Evolutionary conservation across 148 eudicot genomes (phyloP).

Genomic region (Agrostemma githago): DNA sequence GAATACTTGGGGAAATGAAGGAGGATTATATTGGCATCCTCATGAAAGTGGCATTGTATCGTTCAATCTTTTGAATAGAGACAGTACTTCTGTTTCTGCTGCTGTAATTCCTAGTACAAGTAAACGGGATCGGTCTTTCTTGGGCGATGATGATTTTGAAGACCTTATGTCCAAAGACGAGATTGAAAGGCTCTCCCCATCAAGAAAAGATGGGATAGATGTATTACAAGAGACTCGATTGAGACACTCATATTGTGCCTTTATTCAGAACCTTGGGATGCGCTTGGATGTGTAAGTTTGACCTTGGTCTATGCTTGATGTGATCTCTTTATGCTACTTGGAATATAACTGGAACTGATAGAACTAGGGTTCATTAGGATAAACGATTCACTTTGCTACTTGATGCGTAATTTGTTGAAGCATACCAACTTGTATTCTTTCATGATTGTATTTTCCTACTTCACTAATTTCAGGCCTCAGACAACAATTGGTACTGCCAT

Average conservation of each 20-base stretch:
- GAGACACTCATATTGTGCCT: slow-evolving; percentile 89
- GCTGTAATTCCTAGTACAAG: slow-evolving; percentile 39
- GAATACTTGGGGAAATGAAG: slow-evolving; percentile 41
- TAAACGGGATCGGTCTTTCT: slow-evolving; percentile 60
- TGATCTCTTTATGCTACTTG: not conserved
- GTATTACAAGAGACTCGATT: slow-evolving; percentile 58
- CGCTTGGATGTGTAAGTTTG: slow-evolving; percentile 73
- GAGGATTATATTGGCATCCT: slow-evolving; percentile 34
- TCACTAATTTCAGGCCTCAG: slow-evolving; percentile 71
- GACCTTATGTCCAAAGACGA: slow-evolving; percentile 78
- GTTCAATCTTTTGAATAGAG: slow-evolving; percentile 18
- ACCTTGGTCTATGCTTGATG: not conserved
- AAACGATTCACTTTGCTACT: not conserved
- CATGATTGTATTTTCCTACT: not conserved
- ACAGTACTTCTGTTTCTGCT: slow-evolving; percentile 27
- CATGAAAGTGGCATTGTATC: slow-evolving; percentile 19
- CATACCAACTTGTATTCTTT: too few species aligned
- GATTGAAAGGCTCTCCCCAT: slow-evolving; percentile 84
- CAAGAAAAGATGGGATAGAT: slow-evolving; percentile 98
- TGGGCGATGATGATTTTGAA: slow-evolving; percentile 52
- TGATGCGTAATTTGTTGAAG: not conserved
- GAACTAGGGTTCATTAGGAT: not conserved
- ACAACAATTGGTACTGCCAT: slow-evolving; percentile 92
- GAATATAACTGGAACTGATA: not conserved
- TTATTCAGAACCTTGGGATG: slow-evolving; percentile 80